Percentiles rank a stretch among this genome's conserved stretches.
Evolutionary conservation across 805 yeast genomes (phyloP).

Genomic region (Diddensiella santjacobensis): DNA sequence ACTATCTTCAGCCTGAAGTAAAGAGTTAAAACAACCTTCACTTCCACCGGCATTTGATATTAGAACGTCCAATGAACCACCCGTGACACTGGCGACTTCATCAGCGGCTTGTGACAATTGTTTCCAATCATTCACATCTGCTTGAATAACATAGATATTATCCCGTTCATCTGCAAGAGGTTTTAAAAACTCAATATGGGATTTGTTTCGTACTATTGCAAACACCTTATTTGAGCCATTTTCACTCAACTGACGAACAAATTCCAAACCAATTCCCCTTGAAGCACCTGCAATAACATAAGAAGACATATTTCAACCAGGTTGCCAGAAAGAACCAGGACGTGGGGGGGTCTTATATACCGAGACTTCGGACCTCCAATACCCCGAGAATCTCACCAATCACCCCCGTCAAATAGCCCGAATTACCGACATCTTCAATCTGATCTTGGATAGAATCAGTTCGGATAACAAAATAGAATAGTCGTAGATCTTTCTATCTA

Average conservation of each 20-base stretch:
- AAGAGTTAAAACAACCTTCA: background rate
- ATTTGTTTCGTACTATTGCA: slow-evolving; percentile 23
- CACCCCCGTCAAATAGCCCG: too few relatives aligned
- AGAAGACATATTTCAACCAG: slow-evolving; percentile 16
- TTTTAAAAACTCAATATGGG: slow-evolving; percentile 11
- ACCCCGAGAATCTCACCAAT: background rate
- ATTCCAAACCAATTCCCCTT: slow-evolving; percentile 37
- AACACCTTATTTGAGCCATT: slow-evolving; percentile 27
- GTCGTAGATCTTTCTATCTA: too few relatives aligned
- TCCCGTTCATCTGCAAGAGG: slow-evolving; percentile 5
- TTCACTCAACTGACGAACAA: slow-evolving; percentile 29
- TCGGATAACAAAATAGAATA: too few relatives aligned
- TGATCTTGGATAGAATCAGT: too few relatives aligned
- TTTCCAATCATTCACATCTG: slow-evolving; percentile 24
- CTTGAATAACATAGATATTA: slow-evolving; percentile 27
- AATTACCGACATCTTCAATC: too few relatives aligned
- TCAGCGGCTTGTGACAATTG: slow-evolving; percentile 12
- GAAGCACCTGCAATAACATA: slow-evolving; percentile 39
- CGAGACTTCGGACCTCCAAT: background rate
- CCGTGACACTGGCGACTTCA: slow-evolving; percentile 15
- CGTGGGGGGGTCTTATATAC: background rate
- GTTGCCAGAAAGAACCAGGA: too few relatives aligned
- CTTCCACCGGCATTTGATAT: slow-evolving; percentile 29
- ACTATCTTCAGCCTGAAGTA: slow-evolving; percentile 6
- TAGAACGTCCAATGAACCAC: slow-evolving; percentile 27